phyloP scores from a whole-genome alignment of 2,329 filamentous ascomycete species.

The Verticillium nonalfalfae region DNA sequence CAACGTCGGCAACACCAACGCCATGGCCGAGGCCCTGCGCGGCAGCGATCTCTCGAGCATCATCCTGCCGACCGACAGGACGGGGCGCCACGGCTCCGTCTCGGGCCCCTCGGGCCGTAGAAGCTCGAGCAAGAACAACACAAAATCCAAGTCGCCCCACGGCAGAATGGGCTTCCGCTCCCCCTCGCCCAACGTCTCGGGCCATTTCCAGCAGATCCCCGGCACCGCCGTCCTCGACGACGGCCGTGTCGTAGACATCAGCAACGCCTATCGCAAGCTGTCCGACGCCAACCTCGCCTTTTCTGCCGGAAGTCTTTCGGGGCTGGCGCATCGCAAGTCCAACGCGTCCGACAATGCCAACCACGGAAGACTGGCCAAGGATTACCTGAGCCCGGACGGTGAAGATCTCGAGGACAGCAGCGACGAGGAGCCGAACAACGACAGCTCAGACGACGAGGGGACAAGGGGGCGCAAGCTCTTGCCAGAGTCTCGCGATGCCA shows the following conservation, averaged over 20 bases:
- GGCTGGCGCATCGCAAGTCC: constrained; percentile 51
- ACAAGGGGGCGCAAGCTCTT: constrained; percentile 53
- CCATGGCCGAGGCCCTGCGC: constrained; percentile 48
- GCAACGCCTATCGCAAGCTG: constrained; percentile 61
- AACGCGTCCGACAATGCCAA: constrained; percentile 31
- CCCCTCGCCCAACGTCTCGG: constrained; percentile 9
- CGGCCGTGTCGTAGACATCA: constrained; percentile 59
- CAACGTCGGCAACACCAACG: constrained; percentile 12
- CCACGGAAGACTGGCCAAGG: constrained; percentile 58
- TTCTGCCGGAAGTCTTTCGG: constrained; percentile 56
- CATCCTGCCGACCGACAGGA: constrained; percentile 39
- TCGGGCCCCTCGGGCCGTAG: constrained; percentile 17
- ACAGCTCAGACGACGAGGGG: constrained; percentile 61
- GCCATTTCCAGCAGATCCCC: constrained; percentile 10
- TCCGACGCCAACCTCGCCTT: constrained; percentile 65
- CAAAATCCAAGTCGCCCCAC: constrained; percentile 49
- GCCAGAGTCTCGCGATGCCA: constrained; percentile 37
- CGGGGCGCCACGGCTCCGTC: constrained; percentile 31
- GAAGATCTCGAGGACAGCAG: constrained; percentile 63
- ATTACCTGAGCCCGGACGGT: constrained; percentile 59
- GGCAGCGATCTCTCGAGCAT: constrained; percentile 43
- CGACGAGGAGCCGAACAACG: constrained; percentile 59
- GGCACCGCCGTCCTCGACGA: constrained; percentile 46
- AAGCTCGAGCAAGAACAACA: constrained; percentile 19
- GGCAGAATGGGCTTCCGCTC: constrained; percentile 29